A percentile compares a stretch with the other conserved stretches of the same genome.
Conservation (phyloP, 2,329 filamentous ascomycete species). For the Kalaharituber pfeilii region DNA sequence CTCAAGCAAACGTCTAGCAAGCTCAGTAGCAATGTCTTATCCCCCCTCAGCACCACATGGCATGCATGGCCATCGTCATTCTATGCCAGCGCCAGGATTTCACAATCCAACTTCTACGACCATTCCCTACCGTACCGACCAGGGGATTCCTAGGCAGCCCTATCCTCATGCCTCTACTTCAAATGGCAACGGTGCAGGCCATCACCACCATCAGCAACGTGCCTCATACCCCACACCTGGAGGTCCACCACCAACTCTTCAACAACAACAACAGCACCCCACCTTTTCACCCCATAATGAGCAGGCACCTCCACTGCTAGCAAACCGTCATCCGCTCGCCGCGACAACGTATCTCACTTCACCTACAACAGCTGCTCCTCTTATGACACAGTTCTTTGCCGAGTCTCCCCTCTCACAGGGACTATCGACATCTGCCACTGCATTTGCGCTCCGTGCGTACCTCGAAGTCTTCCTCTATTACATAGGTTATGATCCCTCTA, state of each 20-base stretch:
- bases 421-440: constrained; percentile 14
- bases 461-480: constrained; percentile 14
- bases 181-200: background rate
- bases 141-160: background rate
- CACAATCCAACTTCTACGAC: background rate
- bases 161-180: background rate
- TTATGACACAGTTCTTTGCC: background rate
- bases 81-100: background rate
- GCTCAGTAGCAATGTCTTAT: background rate
- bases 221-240: background rate
- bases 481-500: constrained; percentile 13
- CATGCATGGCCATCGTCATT: background rate
- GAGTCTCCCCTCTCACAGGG: background rate
- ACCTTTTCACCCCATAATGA: background rate
- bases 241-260: background rate
- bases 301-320: background rate
- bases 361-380: background rate
- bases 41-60: background rate
- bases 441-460: constrained; percentile 16
- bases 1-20: too few species aligned
- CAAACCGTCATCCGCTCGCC: background rate
- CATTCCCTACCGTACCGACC: background rate
- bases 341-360: background rate
- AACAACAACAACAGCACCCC: background rate
- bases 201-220: background rate